Conservation (phyloP, 176 grass and related monocot species). For the Dendrocalamus sinicus region DNA sequence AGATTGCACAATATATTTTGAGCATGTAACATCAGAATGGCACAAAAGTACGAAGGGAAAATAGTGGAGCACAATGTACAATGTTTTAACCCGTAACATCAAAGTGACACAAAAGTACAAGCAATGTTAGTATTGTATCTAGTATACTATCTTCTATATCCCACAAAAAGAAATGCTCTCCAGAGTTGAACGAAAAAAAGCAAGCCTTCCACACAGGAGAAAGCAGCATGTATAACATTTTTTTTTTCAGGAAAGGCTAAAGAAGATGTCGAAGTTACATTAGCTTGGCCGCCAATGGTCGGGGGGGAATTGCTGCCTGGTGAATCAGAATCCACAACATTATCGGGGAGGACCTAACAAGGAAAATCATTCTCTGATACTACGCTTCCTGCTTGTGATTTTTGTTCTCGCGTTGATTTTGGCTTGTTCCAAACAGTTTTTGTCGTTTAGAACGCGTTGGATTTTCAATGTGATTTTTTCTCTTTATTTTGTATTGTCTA, state of each 20-base stretch:
- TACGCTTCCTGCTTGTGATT: not conserved
- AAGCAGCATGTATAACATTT: not conserved
- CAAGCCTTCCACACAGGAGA: conserved; percentile 19
- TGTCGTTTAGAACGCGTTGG: too few species aligned
- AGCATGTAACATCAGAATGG: not conserved
- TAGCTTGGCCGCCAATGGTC: conserved; percentile 21
- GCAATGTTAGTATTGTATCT: too few species aligned
- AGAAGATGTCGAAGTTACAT: not conserved
- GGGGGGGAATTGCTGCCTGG: not conserved
- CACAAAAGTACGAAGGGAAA: not conserved
- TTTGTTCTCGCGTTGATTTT: not conserved
- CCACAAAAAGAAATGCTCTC: not conserved
- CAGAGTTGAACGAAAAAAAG: not conserved
- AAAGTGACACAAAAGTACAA: too few species aligned
- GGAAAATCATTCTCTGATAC: not conserved
- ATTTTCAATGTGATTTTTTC: too few species aligned
- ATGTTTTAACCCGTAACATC: too few species aligned
- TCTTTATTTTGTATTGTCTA: too few species aligned
- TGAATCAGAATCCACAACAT: conserved; percentile 44
- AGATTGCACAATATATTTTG: not conserved
- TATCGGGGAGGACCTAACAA: not conserved
- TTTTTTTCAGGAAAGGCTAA: not conserved
- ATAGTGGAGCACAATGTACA: not conserved
- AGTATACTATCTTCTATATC: not conserved
- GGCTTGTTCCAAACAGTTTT: too few species aligned